Base-by-base conservation (phyloP, 192 early-diverging fungal species). In the Coemansia sp. region DNA sequence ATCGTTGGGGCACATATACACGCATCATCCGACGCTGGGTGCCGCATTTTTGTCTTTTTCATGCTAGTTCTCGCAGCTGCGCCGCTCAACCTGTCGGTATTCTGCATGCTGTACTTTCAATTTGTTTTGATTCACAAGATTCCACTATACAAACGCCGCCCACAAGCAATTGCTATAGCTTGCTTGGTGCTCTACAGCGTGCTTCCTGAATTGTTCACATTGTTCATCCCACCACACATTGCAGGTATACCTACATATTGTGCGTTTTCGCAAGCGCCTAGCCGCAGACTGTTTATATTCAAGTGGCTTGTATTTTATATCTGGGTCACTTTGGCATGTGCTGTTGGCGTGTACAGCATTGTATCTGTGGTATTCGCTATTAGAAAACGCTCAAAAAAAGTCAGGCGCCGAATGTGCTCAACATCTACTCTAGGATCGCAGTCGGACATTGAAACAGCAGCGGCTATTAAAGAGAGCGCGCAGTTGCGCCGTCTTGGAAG, bases 231-330 rank as follows among this genome's bases (percentile, higher is more conserved):
- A 1, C 31, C 75, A 0, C 25, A 25, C 0, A 50, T 38, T 0
- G 69, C 66, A 14, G 75, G 75, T 2, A 68, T 77, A 53, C 0
- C 45, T 0, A 58, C 64, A 5, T 72, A 65, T 26, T 77, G 75
- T 59, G 65, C 61, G 16, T 77, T 52, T 19, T 27, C 26, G 12
- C n/a, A 27, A 1, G 35, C 64, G 12, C 75, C 75, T 3, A 58
- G 45, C 14, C 51, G 39, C 16, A 17, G 66, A 4, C 65, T 68
- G 10, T 77, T 77, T 61, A 23, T 62, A n/a, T 77, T 77, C 54
- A 41, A 77, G 23, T 77, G 75, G 75, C 66, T 69, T 0, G 75
- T 77, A 9, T 65, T 68, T 25, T 71, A 77, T 37, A 72, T 77
- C 26, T 77, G 75, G 75, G 50, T 68, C 6, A 16, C 56, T 0